Evolutionary conservation across 768 basidiomycete genomes (phyloP), one percentile per base, ranked within the genome.

Genomic region (Clavulina sp.): DNA sequence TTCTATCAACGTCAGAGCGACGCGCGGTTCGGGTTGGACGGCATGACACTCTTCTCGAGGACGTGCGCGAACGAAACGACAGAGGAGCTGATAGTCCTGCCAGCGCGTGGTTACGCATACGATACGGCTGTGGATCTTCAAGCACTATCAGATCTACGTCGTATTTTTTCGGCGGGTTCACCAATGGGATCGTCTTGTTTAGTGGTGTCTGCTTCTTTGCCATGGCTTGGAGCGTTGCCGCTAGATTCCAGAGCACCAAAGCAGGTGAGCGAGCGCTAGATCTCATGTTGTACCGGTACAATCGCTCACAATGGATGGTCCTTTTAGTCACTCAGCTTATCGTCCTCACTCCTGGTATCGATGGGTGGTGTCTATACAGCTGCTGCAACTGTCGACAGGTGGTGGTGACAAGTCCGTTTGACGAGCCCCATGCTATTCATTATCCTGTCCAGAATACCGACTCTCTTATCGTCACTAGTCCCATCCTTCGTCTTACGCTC

Each of bases 141-240:
- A 60, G 9, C 66, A 64, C 48, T 65, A 62, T 29, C 64, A 66
- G 3, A 38, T 38, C 21, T 38, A 21, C 21, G 21, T 21, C 21
- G 63, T 64, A 32, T 64, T 65, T 54, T 68, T n/a, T 63, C 51
- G 66, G 57, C n/a, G 63, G 66, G 18, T 68, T 72, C 50, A 63
- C 69, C 9, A 62, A 61, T 1, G 73, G 73, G 5, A 69, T 75
- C 59, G 65, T 75, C 53, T 69, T 69, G 66, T 49, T 57, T 43
- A 56, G 72, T 48, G 68, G 70, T 65, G 73, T 75, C 60, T 76
- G 75, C 58, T 74, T 76, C 55, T 64, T 75, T 36, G 65, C 73
- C 0, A 71, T 75, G 48, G 76, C 75, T 60, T 68, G 71, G 60
- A 68, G 66, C 19, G 56, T 61, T 57, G 73, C 71, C n/a, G 61